These are phyloP conservation scores for Cucumis hystrix DNA, from an alignment of 306 rosid genomes.

Conservation along the genomic window DNA sequence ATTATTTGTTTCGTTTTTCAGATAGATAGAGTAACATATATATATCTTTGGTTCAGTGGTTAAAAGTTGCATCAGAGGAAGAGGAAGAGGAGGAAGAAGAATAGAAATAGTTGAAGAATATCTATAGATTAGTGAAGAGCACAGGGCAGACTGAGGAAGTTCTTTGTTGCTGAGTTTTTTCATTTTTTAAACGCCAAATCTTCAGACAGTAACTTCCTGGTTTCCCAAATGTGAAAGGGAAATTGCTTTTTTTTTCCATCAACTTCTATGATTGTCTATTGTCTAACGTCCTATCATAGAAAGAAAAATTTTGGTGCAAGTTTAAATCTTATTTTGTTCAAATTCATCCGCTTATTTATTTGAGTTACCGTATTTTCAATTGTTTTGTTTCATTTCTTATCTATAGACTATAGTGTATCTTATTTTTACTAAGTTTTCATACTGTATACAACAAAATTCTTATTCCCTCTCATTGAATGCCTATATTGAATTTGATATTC, in stretches of 20 bases:
- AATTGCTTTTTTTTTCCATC: background rate
- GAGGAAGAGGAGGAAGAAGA: conserved; percentile 30
- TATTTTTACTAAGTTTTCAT: too few relatives aligned
- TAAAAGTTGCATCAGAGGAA: conserved; percentile 78
- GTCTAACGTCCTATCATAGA: background rate
- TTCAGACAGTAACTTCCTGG: background rate
- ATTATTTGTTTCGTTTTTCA: background rate
- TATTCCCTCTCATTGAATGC: too few relatives aligned
- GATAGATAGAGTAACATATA: background rate
- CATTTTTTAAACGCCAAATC: background rate
- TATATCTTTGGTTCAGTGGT: conserved; percentile 45
- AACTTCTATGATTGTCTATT: background rate
- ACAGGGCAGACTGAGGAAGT: background rate
- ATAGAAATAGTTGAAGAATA: background rate
- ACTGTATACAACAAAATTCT: too few relatives aligned
- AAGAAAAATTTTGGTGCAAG: background rate
- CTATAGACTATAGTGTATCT: too few relatives aligned
- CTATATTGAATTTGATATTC: too few relatives aligned
- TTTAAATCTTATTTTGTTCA: background rate
- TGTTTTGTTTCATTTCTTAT: too few relatives aligned
- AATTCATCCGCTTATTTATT: background rate
- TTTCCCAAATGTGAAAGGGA: background rate
- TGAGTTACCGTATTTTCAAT: background rate
- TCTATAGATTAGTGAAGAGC: background rate
- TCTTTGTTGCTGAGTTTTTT: background rate